These are phyloP conservation scores for Paulownia fortunei DNA, from an alignment of 257 asterid genomes.

Conservation along the genomic window DNA sequence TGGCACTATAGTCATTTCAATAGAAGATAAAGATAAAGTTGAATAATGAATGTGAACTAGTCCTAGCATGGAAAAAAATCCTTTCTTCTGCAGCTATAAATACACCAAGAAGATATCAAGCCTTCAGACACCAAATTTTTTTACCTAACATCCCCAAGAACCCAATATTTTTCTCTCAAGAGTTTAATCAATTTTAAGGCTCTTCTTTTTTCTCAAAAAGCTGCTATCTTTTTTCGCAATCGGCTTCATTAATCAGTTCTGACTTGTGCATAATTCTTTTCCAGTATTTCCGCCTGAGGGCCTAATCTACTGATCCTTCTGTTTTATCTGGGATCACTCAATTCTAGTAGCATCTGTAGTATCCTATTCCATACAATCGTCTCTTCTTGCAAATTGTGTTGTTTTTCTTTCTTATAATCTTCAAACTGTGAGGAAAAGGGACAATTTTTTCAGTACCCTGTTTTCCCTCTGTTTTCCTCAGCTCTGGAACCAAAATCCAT, in stretches of 20 bases:
- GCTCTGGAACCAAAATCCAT: not conserved
- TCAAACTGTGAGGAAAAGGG: conserved; percentile 28
- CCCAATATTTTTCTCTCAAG: conserved; percentile 6
- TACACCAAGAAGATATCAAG: conserved; percentile 30
- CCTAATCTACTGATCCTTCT: conserved; percentile 34
- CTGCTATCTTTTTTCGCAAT: conserved; percentile 22
- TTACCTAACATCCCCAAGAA: conserved; percentile 23
- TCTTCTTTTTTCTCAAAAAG: conserved; percentile 16
- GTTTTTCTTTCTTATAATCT: conserved; percentile 1
- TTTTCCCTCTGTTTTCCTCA: conserved; percentile 11
- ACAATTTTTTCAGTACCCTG: conserved; percentile 31
- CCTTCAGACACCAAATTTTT: conserved; percentile 18
- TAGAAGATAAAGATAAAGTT: conserved; percentile 35
- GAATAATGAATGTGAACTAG: conserved; percentile 50
- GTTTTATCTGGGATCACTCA: conserved; percentile 33
- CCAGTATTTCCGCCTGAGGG: not conserved
- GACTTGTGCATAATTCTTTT: not conserved
- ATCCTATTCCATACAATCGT: not conserved
- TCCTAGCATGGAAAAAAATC: not conserved
- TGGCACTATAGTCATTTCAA: conserved; percentile 31
- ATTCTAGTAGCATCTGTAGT: not conserved
- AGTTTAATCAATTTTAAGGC: not conserved
- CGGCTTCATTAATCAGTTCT: not conserved
- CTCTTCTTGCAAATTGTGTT: not conserved
- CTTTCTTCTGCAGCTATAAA: conserved; percentile 55